Base-by-base conservation (phyloP, 2,329 filamentous ascomycete species). In the Chaetomiaceae sp. region DNA sequence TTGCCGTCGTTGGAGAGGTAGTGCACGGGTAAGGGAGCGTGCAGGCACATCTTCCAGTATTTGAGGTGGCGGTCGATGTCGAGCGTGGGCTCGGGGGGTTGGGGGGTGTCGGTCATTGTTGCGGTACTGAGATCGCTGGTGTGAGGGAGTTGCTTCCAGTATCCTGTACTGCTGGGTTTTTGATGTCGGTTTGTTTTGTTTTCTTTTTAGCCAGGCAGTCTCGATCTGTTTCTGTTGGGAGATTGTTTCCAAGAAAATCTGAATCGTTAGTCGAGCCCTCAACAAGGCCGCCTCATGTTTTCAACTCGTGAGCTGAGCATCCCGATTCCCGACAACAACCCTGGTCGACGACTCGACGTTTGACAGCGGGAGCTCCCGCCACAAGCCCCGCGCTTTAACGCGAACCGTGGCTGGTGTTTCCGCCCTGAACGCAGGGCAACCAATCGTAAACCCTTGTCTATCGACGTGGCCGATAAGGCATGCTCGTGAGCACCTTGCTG, bases 1-100 rank as follows among this genome's bases (percentile, higher is more conserved):
- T 87, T 92, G 62, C 90, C 90, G 73, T 99, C 94, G 69, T 88
- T 94, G 68, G 84, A 79, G 15, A 89, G 95, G 75, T 97, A 99
- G 58, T 83, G 79, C 42, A 84, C 80, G 0, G 94, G 94, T 6
- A 99, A 83, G 57, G 87, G 80, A 22, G 85, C 87, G 68, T 87
- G 87, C 60, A 94, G 80, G 69, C 92, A 96, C 67, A 91, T 85
- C 61, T 91, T 82, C 86, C 91, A 99, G 79, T 96, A 99, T 67
- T 87, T 89, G 67, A 94, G 76, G 69, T 99, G 94, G 53, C 78
- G 80, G 44, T 81, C 75, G 54, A 77, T 82, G 66, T 87, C 75
- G 57, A 88, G 71, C 22, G 66, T 61, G 3, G 69, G 64, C 8
- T 61, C 61, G 15, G 57, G 20, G 5, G 12, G 17, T 61, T 51